Evolutionary conservation across 1,284 basidiomycete genomes (phyloP), one percentile per base, ranked within the genome.

Genomic region (Cerrena zonata): DNA sequence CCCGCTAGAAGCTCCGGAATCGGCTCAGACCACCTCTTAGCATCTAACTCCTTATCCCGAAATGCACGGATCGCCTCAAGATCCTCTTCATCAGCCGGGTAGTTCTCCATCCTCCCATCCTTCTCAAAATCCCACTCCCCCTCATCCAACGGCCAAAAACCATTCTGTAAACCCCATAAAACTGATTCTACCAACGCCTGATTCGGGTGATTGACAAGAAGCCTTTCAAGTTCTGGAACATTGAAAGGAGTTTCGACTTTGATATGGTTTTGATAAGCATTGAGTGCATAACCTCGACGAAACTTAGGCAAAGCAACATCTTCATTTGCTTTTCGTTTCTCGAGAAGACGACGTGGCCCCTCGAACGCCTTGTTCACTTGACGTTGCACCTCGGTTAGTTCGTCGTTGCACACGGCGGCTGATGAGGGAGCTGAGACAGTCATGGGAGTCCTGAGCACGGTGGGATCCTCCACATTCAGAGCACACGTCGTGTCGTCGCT

Each of bases 1-100:
- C 77, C 76, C 0, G 71, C 71, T 0, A 75, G 57, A 0, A 79
- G 61, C 0, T 68, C 51, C 0, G 58, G 50, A 48, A 77, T 74
- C 1, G 65, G n/a, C 0, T 24, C 12, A 1, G 75, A 77, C 45
- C 66, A 76, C 0, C 69, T 61, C 0, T 60, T 65, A 1, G 61
- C 50, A 0, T 10, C 5, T 0, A 71, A 53, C 49, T 77, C 74
- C 2, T 58, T 55, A 1, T 67, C 58, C 18, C 39, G 37, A 36
- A 49, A 55, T 3, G 22, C 18, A 22, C 22, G 22, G 5, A 49
- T 27, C 43, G 50, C 49, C 3, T 25, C 22, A 21, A 22, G 10
- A n/a, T 27, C 47, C 7, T 47, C 49, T 34, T 34, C 30, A 34
- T 34, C 30, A 34, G 13, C 26, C 46, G 1, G 37, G 25, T 53